These are phyloP conservation scores for Leccinum variicolor DNA, from an alignment of 768 basidiomycete genomes.

Conservation along the genomic window DNA sequence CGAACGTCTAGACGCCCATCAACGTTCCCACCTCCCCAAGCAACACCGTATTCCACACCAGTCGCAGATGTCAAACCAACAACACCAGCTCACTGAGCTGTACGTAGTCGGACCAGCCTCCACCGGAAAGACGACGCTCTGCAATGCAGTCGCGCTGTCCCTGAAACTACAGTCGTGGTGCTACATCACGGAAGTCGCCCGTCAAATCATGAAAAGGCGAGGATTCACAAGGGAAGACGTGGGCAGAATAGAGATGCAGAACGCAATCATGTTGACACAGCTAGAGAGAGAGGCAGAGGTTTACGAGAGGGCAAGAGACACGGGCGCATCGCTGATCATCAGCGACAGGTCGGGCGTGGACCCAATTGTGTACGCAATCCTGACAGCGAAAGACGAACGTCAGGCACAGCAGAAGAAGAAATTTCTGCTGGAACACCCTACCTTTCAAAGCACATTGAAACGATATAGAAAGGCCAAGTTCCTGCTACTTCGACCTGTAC, in stretches of 20 bases:
- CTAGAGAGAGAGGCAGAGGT: slow-evolving; percentile 40
- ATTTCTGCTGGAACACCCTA: slow-evolving; percentile 32
- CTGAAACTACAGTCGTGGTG: slow-evolving; percentile 37
- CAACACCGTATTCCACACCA: background rate
- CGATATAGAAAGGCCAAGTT: slow-evolving; percentile 48
- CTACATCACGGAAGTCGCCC: slow-evolving; percentile 60
- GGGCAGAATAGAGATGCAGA: slow-evolving; percentile 55
- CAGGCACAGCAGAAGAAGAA: slow-evolving; percentile 36
- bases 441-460: slow-evolving; percentile 41
- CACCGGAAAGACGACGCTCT: slow-evolving; percentile 70
- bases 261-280: slow-evolving; percentile 58
- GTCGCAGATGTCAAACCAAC: slow-evolving; percentile 15
- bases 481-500: slow-evolving; percentile 51
- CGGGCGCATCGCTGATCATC: slow-evolving; percentile 35
- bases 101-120: slow-evolving; percentile 59
- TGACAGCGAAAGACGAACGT: slow-evolving; percentile 39
- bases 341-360: slow-evolving; percentile 67
- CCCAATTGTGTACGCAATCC: slow-evolving; percentile 57
- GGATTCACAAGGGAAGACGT: slow-evolving; percentile 55
- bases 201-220: slow-evolving; percentile 49
- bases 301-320: slow-evolving; percentile 9
- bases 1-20: slow-evolving; percentile 4
- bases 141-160: slow-evolving; percentile 44
- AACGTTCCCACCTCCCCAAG: slow-evolving; percentile 17
- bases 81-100: slow-evolving; percentile 18